phyloP scores from a whole-genome alignment of 331 rosid genomes.

The Dryas integrifolia region DNA sequence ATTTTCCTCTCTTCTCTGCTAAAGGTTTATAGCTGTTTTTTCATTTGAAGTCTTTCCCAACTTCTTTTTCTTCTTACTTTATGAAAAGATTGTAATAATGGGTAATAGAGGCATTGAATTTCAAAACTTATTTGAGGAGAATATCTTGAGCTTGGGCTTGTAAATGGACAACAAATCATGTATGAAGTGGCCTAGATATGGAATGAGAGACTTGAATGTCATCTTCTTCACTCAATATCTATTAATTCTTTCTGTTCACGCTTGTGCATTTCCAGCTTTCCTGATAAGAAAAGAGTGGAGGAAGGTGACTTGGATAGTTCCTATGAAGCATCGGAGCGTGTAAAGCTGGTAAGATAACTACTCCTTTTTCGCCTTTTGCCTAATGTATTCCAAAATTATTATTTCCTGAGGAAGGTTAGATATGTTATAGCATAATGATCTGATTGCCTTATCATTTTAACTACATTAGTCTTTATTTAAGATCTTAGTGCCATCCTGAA shows the following conservation, averaged over 20 bases:
- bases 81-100: background rate
- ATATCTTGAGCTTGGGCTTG: slow-evolving; percentile 7
- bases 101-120: background rate
- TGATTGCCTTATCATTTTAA: background rate
- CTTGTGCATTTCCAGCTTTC: slow-evolving; percentile 55
- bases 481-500: background rate
- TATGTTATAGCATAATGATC: background rate
- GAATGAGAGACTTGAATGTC: slow-evolving; percentile 15
- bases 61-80: background rate
- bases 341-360: slow-evolving; percentile 59
- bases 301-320: slow-evolving; percentile 44
- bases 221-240: slow-evolving; percentile 18
- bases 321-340: slow-evolving; percentile 44
- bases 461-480: background rate
- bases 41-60: background rate
- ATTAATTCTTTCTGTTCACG: slow-evolving; percentile 29
- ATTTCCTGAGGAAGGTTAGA: background rate
- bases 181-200: slow-evolving; percentile 8
- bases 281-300: slow-evolving; percentile 55
- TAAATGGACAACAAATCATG: slow-evolving; percentile 1
- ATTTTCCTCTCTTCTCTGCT: background rate
- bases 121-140: background rate
- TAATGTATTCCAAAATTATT: background rate
- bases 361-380: slow-evolving; percentile 12
- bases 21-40: background rate